Evolutionary conservation across 2,329 filamentous ascomycete species (phyloP), one percentile per base, ranked within the genome.

Genomic region (Cadophora sp.): DNA sequence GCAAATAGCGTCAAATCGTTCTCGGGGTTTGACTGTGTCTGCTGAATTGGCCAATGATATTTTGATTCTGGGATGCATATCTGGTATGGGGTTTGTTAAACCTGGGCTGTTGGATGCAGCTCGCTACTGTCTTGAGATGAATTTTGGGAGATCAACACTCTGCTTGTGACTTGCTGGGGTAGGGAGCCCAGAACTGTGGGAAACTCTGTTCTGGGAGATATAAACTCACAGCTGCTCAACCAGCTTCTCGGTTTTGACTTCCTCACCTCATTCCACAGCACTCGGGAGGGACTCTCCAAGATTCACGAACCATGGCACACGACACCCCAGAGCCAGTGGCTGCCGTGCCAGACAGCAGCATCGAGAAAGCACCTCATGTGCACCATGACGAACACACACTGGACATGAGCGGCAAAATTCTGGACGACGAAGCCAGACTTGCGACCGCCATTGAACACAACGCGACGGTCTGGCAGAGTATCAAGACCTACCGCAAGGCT

Each of bases 401-500:
- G 29, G 31, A 50, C 29, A 53, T 65, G 62, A 24, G 34, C 4
- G 53, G 51, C 12, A 64, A 64, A 40, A 27, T 37, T 24, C 29
- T 64, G 4, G 60, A 64, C 48, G 60, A 64, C 5, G 51, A 59
- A 19, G 65, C 60, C 14, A 48, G 60, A 37, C n/a, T n/a, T 7
- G 65, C 60, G 9, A 59, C 65, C 0, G 48, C 59, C n/a, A 48
- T 34, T 2, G 66, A 64, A 31, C 66, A 64, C 16, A 40, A 40
- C 19, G 27, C 51, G 24, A 59, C 46, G 11, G 37, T 67, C n/a
- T 65, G 60, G 63, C 66, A 72, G 37, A 68, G 65, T 22, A 40
- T 72, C 40, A 67, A 66, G 19, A 56, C 31, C 3, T 97, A 97
- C 76, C 92, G 93, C 68, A 94, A 95, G 24, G 73, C 73, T 12